phyloP scores from a whole-genome alignment of 2,329 filamentous ascomycete genomes.

The Aspergillus japonicus region DNA sequence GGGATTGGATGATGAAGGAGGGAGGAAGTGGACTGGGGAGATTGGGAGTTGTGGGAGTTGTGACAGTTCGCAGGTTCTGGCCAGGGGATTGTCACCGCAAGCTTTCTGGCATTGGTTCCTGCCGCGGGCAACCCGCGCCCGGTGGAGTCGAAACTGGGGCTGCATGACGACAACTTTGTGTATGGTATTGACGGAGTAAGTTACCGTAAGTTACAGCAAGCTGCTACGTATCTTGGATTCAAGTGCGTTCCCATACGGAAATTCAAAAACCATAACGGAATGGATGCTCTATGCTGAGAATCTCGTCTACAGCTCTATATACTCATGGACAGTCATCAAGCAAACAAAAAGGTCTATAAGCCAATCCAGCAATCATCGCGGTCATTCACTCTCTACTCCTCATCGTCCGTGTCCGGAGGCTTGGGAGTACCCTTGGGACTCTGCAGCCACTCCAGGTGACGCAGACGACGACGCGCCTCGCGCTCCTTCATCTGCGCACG shows the following conservation, averaged over 20 bases:
- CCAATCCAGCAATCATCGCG: slow-evolving; percentile 10
- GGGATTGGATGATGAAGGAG: neutral
- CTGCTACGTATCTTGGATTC: too few relatives aligned
- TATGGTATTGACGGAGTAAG: neutral
- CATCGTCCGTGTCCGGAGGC: slow-evolving; percentile 74
- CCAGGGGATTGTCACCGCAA: too few relatives aligned
- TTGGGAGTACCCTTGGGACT: slow-evolving; percentile 80
- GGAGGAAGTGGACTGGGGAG: neutral
- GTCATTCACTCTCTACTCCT: slow-evolving; percentile 44
- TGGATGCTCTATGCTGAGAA: neutral
- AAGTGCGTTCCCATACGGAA: too few relatives aligned
- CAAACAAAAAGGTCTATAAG: slow-evolving; percentile 1
- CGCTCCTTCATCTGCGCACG: slow-evolving; percentile 94
- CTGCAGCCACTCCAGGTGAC: slow-evolving; percentile 79
- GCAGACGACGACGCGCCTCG: slow-evolving; percentile 79
- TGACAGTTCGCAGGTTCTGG: too few relatives aligned
- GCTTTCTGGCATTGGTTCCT: neutral
- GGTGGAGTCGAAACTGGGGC: neutral
- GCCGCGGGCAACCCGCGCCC: neutral
- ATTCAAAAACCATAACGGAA: neutral
- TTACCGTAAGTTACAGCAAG: too few relatives aligned
- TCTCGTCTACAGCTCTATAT: slow-evolving; percentile 13
- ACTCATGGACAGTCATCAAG: slow-evolving; percentile 5
- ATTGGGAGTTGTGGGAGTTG: too few relatives aligned
- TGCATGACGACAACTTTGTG: neutral